Base-by-base conservation (phyloP, 306 rosid genomes). In the Oxytropis ochrocephala region DNA sequence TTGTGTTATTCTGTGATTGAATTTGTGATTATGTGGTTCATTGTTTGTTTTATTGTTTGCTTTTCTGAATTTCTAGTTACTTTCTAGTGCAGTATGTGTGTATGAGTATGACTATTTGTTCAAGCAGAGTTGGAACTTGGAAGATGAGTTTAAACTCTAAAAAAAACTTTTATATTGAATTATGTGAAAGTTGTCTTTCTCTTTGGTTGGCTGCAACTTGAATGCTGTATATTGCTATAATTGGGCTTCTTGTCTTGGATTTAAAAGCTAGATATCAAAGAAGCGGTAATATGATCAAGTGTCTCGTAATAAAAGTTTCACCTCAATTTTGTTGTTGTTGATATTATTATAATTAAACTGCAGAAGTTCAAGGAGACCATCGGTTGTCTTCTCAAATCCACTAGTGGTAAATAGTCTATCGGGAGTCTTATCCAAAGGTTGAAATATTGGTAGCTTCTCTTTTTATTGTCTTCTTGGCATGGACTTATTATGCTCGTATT, bases 401-500 rank as follows among this genome's bases (percentile, higher is more conserved):
- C 24, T 85, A 47, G 79, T 90, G 62, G 90, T 90, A 70, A 90
- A 81, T 66, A 77, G 83, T 33, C 11, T 83, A 49, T 8, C 88
- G 58, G 97, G 98, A n/a, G 74, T 87, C 82, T 44, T 88, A 63
- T 82, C 98, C 16, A n/a, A 70, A 85, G 53, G 32, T 85, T 36
- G 97, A 94, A 82, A 73, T 94, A 72, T 71, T 94, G 13, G 77
- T 73, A 24, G 82, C 75, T 53, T 67, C 79, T 16, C 82, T 90
- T 41, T 82, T 90, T 52, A 49, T 85, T 16, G 63, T 87, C 27
- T 78, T 85, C 83, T 76, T 94, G 59, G 90, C 77, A 61, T 94
- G 98, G 98, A 90, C 90, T 9, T 90, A 78, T 60, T 90, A 90
- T 74, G 67, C 79, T 7, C 85, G 82, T 5, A 87, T 94, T 56